Conservation (phyloP, 495 filamentous ascomycete species). For the Apodospora peruviana region DNA sequence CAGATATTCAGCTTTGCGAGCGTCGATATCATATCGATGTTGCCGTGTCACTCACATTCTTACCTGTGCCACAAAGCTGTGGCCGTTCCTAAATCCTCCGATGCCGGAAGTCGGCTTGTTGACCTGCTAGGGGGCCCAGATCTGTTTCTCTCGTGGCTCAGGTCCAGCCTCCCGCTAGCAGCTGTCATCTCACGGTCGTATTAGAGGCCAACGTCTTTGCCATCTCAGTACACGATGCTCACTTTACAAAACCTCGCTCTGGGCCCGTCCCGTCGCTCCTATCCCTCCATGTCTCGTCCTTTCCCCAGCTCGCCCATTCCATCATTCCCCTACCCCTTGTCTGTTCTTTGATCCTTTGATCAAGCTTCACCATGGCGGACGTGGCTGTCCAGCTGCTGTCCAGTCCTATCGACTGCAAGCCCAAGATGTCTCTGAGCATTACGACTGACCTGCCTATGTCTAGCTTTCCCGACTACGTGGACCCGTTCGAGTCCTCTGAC, state of each 20-base stretch:
- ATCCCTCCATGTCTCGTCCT: background rate
- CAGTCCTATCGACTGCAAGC: constrained; percentile 16
- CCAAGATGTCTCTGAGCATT: constrained; percentile 32
- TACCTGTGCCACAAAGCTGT: constrained; percentile 13
- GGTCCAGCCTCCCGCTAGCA: constrained; percentile 10
- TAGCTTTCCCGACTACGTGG: constrained; percentile 36
- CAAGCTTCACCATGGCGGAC: constrained; percentile 18
- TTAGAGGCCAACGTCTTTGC: constrained; percentile 11
- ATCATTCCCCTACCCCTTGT: background rate
- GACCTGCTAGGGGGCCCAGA: constrained; percentile 15
- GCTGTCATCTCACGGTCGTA: constrained; percentile 12
- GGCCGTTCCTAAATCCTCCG: constrained; percentile 15
- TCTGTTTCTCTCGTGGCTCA: constrained; percentile 8
- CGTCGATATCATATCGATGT: constrained; percentile 11
- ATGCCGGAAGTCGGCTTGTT: constrained; percentile 17
- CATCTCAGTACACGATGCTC: constrained; percentile 2
- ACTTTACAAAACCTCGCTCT: background rate
- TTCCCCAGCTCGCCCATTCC: background rate
- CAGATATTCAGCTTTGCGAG: constrained; percentile 6
- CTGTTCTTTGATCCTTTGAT: background rate
- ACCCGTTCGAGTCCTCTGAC: constrained; percentile 31
- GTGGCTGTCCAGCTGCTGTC: constrained; percentile 9
- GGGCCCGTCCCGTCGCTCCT: background rate
- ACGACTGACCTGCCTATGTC: constrained; percentile 37
- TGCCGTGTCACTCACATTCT: constrained; percentile 18